phyloP scores from a whole-genome alignment of 2,329 filamentous ascomycete species.

The Penicillium sp. region DNA sequence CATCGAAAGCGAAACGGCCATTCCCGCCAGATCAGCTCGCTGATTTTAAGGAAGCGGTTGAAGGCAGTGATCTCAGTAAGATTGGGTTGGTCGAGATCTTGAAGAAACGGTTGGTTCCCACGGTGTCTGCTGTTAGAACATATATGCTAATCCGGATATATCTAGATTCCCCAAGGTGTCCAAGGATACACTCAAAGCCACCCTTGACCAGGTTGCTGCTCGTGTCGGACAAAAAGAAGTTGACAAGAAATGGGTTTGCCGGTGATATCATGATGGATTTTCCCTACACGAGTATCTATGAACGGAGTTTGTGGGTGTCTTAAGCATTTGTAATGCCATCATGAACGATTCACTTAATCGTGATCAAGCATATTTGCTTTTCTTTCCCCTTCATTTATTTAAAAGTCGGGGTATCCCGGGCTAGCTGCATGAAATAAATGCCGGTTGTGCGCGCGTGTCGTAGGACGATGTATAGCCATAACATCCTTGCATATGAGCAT shows the following conservation, averaged over 20 bases:
- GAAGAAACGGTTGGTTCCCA: constrained; percentile 58
- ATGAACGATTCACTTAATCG: not conserved
- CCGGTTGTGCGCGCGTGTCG: constrained; percentile 1
- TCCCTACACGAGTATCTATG: not conserved
- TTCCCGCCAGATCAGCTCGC: constrained; percentile 60
- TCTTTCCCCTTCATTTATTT: not conserved
- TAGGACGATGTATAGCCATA: not conserved
- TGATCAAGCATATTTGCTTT: not conserved
- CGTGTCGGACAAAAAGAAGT: constrained; percentile 60
- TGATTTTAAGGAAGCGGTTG: constrained; percentile 68
- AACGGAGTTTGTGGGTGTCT: not conserved
- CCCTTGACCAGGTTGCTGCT: constrained; percentile 63
- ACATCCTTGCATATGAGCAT: constrained; percentile 1
- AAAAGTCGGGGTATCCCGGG: constrained; percentile 5
- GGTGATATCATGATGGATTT: constrained; percentile 20
- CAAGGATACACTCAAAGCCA: constrained; percentile 68
- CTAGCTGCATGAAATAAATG: constrained; percentile 6
- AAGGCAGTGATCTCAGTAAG: constrained; percentile 70
- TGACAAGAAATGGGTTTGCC: constrained; percentile 64
- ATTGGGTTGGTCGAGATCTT: constrained; percentile 70
- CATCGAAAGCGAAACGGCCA: constrained; percentile 35
- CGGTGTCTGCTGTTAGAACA: not conserved
- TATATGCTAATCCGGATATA: constrained; percentile 4
- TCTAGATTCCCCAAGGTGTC: constrained; percentile 65
- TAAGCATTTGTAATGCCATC: constrained; percentile 2